Conservation (phyloP, 1,139 yeast species). For the Blastobotrys raffinosifermentans region DNA sequence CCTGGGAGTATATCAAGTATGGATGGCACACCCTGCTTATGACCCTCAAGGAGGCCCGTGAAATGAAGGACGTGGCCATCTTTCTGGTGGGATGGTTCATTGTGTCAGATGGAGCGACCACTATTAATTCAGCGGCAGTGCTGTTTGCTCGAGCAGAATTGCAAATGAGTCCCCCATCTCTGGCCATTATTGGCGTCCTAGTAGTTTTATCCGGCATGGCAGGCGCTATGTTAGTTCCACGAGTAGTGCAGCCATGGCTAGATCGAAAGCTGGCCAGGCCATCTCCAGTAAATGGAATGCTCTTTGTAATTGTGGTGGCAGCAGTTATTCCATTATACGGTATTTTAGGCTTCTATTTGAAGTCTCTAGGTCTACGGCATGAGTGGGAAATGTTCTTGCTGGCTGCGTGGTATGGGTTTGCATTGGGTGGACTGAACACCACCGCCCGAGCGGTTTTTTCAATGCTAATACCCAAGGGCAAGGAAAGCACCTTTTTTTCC, state of each 20-base stretch:
- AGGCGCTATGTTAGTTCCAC: conserved; percentile 55
- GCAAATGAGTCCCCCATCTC: conserved; percentile 55
- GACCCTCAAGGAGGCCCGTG: conserved; percentile 50
- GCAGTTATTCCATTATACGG: conserved; percentile 63
- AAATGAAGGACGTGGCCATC: conserved; percentile 52
- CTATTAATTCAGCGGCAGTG: conserved; percentile 69
- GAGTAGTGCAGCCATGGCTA: conserved; percentile 39
- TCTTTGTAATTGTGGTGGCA: conserved; percentile 52
- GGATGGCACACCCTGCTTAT: conserved; percentile 55
- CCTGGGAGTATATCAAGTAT: conserved; percentile 32
- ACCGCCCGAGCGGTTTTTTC: conserved; percentile 59
- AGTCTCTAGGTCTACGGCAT: conserved; percentile 48
- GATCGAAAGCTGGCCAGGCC: conserved; percentile 27
- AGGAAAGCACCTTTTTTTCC: conserved; percentile 65
- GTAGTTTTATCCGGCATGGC: conserved; percentile 57
- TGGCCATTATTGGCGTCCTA: conserved; percentile 55
- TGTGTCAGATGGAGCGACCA: conserved; percentile 61
- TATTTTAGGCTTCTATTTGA: conserved; percentile 48
- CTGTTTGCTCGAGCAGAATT: conserved; percentile 62
- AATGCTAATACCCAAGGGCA: conserved; percentile 60
- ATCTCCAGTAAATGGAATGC: conserved; percentile 43
- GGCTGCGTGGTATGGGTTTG: conserved; percentile 66
- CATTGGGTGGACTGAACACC: conserved; percentile 62
- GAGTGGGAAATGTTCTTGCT: conserved; percentile 59
- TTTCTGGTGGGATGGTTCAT: conserved; percentile 66